phyloP scores from a whole-genome alignment of 805 yeast genomes.

The Saturnispora gosingensis region DNA sequence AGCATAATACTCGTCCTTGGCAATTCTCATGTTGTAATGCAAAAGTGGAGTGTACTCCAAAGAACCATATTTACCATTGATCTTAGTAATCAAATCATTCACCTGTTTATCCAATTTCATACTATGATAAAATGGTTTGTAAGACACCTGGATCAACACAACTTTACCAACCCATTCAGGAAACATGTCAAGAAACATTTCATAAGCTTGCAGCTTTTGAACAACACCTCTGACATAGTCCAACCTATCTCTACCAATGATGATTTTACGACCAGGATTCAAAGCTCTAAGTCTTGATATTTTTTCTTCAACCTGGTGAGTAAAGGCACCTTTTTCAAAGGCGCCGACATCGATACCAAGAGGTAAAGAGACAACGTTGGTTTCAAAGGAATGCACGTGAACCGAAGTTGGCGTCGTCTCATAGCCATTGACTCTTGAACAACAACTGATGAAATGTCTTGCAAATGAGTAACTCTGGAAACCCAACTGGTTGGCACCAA shows the following conservation, averaged over 20 bases:
- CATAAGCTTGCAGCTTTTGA: constrained; percentile 88
- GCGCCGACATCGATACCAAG: constrained; percentile 78
- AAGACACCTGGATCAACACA: constrained; percentile 84
- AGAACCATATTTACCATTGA: constrained; percentile 78
- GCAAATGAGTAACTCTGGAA: constrained; percentile 83
- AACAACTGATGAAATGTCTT: constrained; percentile 84
- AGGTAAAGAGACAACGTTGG: constrained; percentile 69
- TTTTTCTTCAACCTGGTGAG: constrained; percentile 45
- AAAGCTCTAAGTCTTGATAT: constrained; percentile 54
- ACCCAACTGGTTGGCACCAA: constrained; percentile 80
- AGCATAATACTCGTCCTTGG: constrained; percentile 82
- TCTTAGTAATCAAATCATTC: constrained; percentile 68
- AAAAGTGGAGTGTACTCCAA: constrained; percentile 81
- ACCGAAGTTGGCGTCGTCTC: constrained; percentile 54
- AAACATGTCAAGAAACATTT: constrained; percentile 75
- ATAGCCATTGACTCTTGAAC: constrained; percentile 79
- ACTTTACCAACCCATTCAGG: constrained; percentile 85
- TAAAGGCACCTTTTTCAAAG: constrained; percentile 56
- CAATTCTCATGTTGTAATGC: constrained; percentile 85
- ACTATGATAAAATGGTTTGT: constrained; percentile 58
- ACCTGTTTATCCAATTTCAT: constrained; percentile 71
- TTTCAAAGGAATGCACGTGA: constrained; percentile 66
- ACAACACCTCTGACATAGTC: constrained; percentile 90
- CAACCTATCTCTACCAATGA: constrained; percentile 89
- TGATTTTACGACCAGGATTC: constrained; percentile 60